Base-by-base conservation (phyloP, 176 grass and related monocot species). In the Musa beccarii region DNA sequence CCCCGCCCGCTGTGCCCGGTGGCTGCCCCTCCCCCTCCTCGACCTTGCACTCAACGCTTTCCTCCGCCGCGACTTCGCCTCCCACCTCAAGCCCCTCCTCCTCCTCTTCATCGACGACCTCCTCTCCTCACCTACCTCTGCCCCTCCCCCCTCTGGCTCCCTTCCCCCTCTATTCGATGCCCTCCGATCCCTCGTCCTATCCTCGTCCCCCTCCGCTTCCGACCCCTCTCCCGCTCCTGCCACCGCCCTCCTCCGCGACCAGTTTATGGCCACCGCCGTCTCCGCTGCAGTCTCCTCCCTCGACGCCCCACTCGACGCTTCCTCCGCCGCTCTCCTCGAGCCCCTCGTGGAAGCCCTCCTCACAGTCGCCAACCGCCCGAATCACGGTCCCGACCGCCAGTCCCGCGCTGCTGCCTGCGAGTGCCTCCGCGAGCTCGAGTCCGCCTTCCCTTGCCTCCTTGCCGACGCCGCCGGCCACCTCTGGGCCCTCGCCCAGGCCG, bases 391-490 rank as follows among this genome's bases (percentile, higher is more conserved):
- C 16, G 93, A 96, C 76, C 85, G 93, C 64, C 85, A 85, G 75
- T 87, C 85, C 43, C 93, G 93, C 79, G 83, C 85, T 49, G 71
- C 92, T 63, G 89, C 87, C 59, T 96, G 93, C 78, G 89, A 96
- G 76, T 91, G 86, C 9, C 89, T 96, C 54, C 87, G 87, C 10
- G 87, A 90, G 24, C 83, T 96, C 20, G 92, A 96, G 64, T 50
- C 54, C 1, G 81, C 87, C 28, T 85, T 90, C 11, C 92, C 92
- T 11, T 80, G 87, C 51, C 85, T 96, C 79, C 85, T 96, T 67
- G 80, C 87, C 59, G 83, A 92, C 15, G 81, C 78, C 53, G 78
- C 81, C 19, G 89, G 87, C 9, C 89, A 92, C 64, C 78, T 92
- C 65, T 89, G 88, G 81, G 80, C 79, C 52, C 87, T 96, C 72